Base-by-base conservation (phyloP, 116 monocot genomes). In the Trichopus zeylanicus region DNA sequence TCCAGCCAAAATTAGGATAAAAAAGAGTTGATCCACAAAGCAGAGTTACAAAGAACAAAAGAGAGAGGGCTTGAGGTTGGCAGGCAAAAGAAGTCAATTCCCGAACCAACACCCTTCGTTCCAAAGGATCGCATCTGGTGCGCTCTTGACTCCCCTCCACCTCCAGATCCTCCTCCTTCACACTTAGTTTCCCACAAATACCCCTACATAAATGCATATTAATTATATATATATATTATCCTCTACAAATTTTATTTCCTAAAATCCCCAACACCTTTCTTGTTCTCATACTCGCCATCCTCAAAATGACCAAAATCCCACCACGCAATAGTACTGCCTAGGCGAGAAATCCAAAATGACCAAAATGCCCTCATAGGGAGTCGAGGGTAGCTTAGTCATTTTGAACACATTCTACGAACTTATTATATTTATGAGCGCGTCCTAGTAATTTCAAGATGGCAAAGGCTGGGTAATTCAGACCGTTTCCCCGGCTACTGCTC, bases 141-240 rank as follows among this genome's bases (percentile, higher is more conserved):
- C 95, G 95, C 76, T 95, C 95, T 95, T 95, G 95, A 95, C 95
- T 95, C 68, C 86, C 78, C 78, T 71, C 26, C 46, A n/a, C n/a
- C n/a, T n/a, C n/a, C n/a, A n/a, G n/a, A 18, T 38, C 57, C 38
- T 15, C 5, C 49, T 25, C 23, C 4, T 23, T 18, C 25, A 3
- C 19, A 32, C 16, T n/a, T 26, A 25, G 54, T 39, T 12, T 62
- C 38, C 42, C 8, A 23, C 25, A 3, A 48, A 25, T 16, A 42
- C 31, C 37, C 56, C 21, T 26, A 24, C 51, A 12, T 10, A 2
- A 38, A 3, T 42, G n/a, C 4, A 16, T 42, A 42, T n/a, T 15
- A 42, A 42, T 1, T 16, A n/a, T 42, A 16, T 42, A 7, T 42
- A 13, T 42, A 9, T 42, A 42, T 42, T 42, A 16, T 16, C 42